Conservation (phyloP, 768 basidiomycete species). For the Omphalotus guepiniiformis region DNA sequence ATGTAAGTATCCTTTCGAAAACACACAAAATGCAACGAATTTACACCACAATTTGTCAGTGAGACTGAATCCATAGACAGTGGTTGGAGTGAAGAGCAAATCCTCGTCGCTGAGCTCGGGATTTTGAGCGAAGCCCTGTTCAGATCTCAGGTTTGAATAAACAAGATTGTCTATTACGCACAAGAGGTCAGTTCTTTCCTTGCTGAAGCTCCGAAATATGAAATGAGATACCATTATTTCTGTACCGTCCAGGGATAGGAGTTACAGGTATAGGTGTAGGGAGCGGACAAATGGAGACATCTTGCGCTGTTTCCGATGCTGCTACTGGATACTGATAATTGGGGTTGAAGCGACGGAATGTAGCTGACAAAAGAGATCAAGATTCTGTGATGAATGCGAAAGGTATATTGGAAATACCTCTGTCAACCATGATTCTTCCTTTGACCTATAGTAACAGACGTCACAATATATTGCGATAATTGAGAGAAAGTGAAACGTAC, state of each 20-base stretch:
- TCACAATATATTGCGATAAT: background rate
- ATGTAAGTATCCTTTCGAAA: background rate
- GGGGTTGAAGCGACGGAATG: constrained; percentile 49
- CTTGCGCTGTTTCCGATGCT: constrained; percentile 10
- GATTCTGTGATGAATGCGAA: background rate
- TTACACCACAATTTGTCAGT: constrained; percentile 55
- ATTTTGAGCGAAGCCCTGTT: constrained; percentile 10
- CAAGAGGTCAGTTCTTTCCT: constrained; percentile 1
- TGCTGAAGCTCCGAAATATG: background rate
- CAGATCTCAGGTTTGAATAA: background rate
- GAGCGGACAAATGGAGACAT: background rate
- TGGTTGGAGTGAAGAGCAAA: constrained; percentile 49
- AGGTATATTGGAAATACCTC: constrained; percentile 28
- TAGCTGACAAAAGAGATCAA: constrained; percentile 20
- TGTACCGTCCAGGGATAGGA: background rate
- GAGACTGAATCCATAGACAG: constrained; percentile 62
- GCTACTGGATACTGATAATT: constrained; percentile 44
- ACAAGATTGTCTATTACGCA: constrained; percentile 2
- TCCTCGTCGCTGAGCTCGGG: constrained; percentile 47
- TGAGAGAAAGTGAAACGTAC: constrained; percentile 25
- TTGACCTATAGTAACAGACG: constrained; percentile 33
- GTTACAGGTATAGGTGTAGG: background rate
- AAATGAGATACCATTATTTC: background rate
- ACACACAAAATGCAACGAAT: too few relatives aligned
- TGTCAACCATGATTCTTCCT: constrained; percentile 59